These are phyloP conservation scores for Neurospora sp. DNA, from an alignment of 495 filamentous ascomycete genomes.

Conservation along the genomic window DNA sequence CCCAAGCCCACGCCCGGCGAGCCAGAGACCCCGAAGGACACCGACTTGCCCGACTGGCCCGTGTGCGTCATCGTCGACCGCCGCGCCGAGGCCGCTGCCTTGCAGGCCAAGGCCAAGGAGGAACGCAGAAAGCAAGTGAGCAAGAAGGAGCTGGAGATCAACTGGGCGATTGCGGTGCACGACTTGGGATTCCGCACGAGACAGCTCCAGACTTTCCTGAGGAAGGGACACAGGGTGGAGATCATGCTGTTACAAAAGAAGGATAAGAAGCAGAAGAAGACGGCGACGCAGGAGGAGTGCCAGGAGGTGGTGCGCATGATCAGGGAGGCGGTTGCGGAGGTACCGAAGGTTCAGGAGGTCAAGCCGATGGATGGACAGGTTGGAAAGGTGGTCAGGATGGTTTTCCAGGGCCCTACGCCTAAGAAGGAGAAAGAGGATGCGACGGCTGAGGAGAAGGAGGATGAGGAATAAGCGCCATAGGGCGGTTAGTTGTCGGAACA, in stretches of 20 bases:
- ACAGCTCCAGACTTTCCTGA: conserved; percentile 50
- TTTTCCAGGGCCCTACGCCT: conserved; percentile 22
- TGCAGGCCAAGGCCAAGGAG: conserved; percentile 15
- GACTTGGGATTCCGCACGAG: conserved; percentile 54
- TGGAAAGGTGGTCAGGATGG: conserved; percentile 20
- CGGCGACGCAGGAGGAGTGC: conserved; percentile 26
- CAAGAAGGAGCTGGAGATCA: conserved; percentile 68
- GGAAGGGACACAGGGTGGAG: conserved; percentile 54
- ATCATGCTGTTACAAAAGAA: conserved; percentile 42
- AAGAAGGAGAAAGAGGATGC: conserved; percentile 5
- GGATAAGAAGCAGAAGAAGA: conserved; percentile 11
- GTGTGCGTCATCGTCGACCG: conserved; percentile 57
- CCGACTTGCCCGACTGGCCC: conserved; percentile 22
- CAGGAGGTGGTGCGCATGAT: conserved; percentile 23
- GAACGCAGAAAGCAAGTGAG: conserved; percentile 13
- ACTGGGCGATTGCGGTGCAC: conserved; percentile 67
- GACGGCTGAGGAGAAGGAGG: conserved; percentile 2
- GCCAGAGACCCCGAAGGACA: background rate
- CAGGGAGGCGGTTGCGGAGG: conserved; percentile 12
- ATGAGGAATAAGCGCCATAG: background rate
- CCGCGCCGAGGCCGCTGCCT: conserved; percentile 14
- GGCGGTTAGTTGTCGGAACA: background rate
- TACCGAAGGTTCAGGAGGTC: conserved; percentile 27
- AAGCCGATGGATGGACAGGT: conserved; percentile 31
- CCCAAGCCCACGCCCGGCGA: background rate